These are phyloP conservation scores for Clavariopsis aquatica DNA, from an alignment of 495 filamentous ascomycete species.

Conservation along the genomic window DNA sequence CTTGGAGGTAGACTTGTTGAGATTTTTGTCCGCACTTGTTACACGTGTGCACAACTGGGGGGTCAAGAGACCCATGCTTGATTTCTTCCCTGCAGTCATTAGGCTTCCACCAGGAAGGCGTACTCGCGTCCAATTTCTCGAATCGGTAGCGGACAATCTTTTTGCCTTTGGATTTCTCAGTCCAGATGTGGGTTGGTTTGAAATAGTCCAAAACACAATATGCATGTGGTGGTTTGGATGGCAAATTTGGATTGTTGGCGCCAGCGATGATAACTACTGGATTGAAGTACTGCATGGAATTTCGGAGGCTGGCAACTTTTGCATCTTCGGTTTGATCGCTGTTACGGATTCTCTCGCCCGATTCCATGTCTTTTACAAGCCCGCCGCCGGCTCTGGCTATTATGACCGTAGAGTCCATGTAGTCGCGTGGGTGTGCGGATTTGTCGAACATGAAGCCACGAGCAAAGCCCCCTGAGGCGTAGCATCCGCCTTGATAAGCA, in stretches of 20 bases:
- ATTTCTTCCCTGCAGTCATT: constrained; percentile 26
- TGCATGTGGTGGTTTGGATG: constrained; percentile 58
- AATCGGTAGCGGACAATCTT: constrained; percentile 62
- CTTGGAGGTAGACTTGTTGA: constrained; percentile 54
- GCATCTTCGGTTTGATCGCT: constrained; percentile 38
- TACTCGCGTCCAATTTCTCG: constrained; percentile 64
- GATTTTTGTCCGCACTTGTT: constrained; percentile 45
- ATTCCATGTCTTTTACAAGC: constrained; percentile 35
- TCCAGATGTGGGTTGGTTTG: constrained; percentile 71
- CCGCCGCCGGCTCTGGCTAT: constrained; percentile 53
- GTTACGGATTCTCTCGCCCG: constrained; percentile 29
- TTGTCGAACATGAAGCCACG: constrained; percentile 65
- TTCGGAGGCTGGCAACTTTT: constrained; percentile 30
- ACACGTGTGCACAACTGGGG: constrained; percentile 42
- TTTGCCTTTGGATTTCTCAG: constrained; percentile 54
- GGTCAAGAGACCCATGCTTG: constrained; percentile 19
- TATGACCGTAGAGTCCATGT: constrained; percentile 64
- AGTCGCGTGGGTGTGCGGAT: constrained; percentile 56
- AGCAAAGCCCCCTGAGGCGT: constrained; percentile 52
- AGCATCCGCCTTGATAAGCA: constrained; percentile 61
- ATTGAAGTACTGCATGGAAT: constrained; percentile 41
- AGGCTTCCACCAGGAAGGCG: constrained; percentile 70
- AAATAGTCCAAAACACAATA: constrained; percentile 77
- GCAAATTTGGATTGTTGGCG: constrained; percentile 53
- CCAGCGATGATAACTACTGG: constrained; percentile 51